These are phyloP conservation scores for Termitomyces sp. DNA, from an alignment of 768 basidiomycete species.

Conservation along the genomic window DNA sequence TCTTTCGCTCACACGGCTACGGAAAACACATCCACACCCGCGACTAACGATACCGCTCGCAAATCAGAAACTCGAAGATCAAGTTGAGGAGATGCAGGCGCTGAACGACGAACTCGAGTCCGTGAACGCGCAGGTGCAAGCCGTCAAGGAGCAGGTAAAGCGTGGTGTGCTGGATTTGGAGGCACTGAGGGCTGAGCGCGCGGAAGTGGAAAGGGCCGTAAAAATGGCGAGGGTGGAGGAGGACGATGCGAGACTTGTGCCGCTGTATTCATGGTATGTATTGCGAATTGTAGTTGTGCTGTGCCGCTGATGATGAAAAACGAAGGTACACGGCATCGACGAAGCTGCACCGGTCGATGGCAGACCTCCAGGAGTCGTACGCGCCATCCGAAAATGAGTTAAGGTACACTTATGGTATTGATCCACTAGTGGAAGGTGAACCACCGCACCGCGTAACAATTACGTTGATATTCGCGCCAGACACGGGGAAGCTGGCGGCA, in stretches of 20 bases:
- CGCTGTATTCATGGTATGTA: constrained; percentile 68
- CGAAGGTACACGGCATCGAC: constrained; percentile 71
- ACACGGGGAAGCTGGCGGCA: constrained; percentile 61
- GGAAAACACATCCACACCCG: constrained; percentile 77
- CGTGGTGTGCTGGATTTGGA: constrained; percentile 53
- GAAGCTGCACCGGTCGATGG: constrained; percentile 57
- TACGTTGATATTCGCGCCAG: constrained; percentile 64
- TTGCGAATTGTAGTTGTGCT: background rate
- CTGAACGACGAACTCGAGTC: constrained; percentile 62
- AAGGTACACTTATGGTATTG: constrained; percentile 60
- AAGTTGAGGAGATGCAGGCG: constrained; percentile 78
- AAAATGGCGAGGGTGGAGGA: constrained; percentile 53
- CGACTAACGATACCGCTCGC: constrained; percentile 77
- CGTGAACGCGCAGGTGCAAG: constrained; percentile 46
- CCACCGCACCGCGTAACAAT: constrained; percentile 41
- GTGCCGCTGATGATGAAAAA: background rate
- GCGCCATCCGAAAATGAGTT: constrained; percentile 75
- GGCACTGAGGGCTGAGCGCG: constrained; percentile 51
- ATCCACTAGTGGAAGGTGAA: constrained; percentile 17
- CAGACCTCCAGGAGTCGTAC: constrained; percentile 56
- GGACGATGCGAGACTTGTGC: constrained; percentile 61
- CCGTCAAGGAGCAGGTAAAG: constrained; percentile 62
- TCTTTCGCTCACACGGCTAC: constrained; percentile 73
- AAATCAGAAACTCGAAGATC: constrained; percentile 66
- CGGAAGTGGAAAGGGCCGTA: constrained; percentile 69